phyloP scores from a whole-genome alignment of 257 asterid genomes.

The Coffea eugenioides region DNA sequence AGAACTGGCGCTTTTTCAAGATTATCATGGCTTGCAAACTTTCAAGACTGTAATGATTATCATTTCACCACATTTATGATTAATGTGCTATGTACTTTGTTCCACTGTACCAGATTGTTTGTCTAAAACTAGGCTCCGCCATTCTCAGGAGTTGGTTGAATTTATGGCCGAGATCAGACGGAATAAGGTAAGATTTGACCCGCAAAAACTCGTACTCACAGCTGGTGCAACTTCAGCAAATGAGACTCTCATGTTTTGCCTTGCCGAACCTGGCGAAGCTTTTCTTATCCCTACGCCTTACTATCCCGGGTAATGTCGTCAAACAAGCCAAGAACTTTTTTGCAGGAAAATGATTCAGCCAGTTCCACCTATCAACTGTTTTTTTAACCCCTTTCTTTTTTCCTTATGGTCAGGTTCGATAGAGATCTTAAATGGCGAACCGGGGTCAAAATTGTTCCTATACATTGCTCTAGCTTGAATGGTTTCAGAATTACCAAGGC shows the following conservation, averaged over 20 bases:
- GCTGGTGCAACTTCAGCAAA: conserved; percentile 47
- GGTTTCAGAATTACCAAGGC: conserved; percentile 29
- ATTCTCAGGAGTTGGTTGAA: conserved; percentile 32
- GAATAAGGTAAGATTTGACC: conserved; percentile 34
- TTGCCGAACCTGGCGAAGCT: conserved; percentile 45
- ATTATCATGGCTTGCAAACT: conserved; percentile 41
- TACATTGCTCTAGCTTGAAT: conserved; percentile 32
- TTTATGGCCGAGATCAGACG: conserved; percentile 37
- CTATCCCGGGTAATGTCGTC: conserved; percentile 38
- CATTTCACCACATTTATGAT: background rate
- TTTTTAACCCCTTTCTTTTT: background rate
- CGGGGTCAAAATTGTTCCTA: conserved; percentile 39
- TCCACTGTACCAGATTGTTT: background rate
- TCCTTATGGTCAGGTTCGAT: conserved; percentile 29
- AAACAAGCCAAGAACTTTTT: background rate
- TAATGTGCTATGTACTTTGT: background rate
- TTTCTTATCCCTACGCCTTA: conserved; percentile 45
- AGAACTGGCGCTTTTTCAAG: conserved; percentile 44
- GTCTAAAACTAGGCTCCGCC: background rate
- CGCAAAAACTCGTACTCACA: conserved; percentile 37
- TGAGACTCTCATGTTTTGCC: conserved; percentile 42
- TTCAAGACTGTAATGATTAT: conserved; percentile 30
- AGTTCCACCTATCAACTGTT: background rate
- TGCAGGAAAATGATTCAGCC: background rate
- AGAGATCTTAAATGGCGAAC: conserved; percentile 48